Evolutionary conservation across 2,329 filamentous ascomycete species (phyloP).

Genomic region (Penicillium sp.): DNA sequence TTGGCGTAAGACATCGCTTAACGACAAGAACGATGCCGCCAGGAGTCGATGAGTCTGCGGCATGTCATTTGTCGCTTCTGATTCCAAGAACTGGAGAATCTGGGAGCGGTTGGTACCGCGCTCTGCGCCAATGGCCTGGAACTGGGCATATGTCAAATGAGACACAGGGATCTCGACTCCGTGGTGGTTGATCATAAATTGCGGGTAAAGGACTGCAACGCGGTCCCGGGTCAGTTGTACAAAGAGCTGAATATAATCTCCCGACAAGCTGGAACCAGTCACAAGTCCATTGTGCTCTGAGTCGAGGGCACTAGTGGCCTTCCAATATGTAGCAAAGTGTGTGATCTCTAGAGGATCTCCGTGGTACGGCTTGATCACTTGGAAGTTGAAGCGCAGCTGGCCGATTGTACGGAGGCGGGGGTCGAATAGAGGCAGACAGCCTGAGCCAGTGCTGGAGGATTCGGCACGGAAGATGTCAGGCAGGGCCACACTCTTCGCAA

Average conservation of each 20-base stretch:
- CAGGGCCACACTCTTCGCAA: constrained; percentile 90
- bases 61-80: constrained; percentile 46
- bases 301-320: constrained; percentile 90
- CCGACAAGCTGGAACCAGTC: constrained; percentile 90
- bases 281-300: constrained; percentile 82
- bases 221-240: constrained; percentile 89
- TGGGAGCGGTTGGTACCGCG: constrained; percentile 28
- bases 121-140: constrained; percentile 47
- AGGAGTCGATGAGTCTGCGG: constrained; percentile 70
- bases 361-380: constrained; percentile 94
- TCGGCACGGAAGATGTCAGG: constrained; percentile 80
- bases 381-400: constrained; percentile 88
- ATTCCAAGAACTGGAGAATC: constrained; percentile 33
- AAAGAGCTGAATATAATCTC: constrained; percentile 90
- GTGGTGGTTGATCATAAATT: constrained; percentile 74
- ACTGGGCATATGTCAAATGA: constrained; percentile 67
- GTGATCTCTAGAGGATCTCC: constrained; percentile 93
- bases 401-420: constrained; percentile 88
- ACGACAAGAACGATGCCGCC: constrained; percentile 72
- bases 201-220: constrained; percentile 81
- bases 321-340: constrained; percentile 99
- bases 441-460: constrained; percentile 72
- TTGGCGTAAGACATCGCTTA: constrained; percentile 72
- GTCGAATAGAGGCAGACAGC: constrained; percentile 88
- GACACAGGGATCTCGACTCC: constrained; percentile 80